phyloP scores from a whole-genome alignment of 805 yeast species.

The Myxozyma sirexii region DNA sequence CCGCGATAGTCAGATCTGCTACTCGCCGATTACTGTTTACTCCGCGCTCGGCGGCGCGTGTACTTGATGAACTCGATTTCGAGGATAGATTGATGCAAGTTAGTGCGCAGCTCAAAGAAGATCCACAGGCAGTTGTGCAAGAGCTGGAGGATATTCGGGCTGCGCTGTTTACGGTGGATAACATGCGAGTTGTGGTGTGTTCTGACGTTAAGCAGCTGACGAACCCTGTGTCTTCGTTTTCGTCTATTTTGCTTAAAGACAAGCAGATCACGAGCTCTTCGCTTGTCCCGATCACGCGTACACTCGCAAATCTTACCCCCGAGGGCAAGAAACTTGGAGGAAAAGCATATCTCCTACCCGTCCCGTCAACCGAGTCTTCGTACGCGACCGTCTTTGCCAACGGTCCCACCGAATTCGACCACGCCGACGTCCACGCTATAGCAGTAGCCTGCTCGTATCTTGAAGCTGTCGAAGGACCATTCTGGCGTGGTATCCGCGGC shows the following conservation, averaged over 20 bases:
- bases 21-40: constrained; percentile 56
- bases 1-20: constrained; percentile 66
- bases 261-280: constrained; percentile 6
- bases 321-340: constrained; percentile 56
- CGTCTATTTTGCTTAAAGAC: background rate
- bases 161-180: constrained; percentile 57
- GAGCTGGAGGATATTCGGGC: constrained; percentile 56
- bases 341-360: constrained; percentile 64
- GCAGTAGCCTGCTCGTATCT: constrained; percentile 74
- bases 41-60: constrained; percentile 63
- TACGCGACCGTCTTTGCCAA: constrained; percentile 62
- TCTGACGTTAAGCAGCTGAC: constrained; percentile 64
- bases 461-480: constrained; percentile 91
- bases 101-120: constrained; percentile 48
- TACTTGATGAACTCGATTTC: constrained; percentile 64
- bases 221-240: constrained; percentile 52
- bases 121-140: constrained; percentile 53
- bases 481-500: constrained; percentile 95
- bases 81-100: constrained; percentile 59
- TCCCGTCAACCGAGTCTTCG: constrained; percentile 85
- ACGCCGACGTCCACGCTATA: constrained; percentile 68
- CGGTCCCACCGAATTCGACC: constrained; percentile 58
- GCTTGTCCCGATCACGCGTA: constrained; percentile 45
- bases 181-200: constrained; percentile 66
- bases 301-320: constrained; percentile 56